These are phyloP conservation scores for Plasmodium malariae DNA, from an alignment of 169 alveolate genomes.

Conservation along the genomic window DNA sequence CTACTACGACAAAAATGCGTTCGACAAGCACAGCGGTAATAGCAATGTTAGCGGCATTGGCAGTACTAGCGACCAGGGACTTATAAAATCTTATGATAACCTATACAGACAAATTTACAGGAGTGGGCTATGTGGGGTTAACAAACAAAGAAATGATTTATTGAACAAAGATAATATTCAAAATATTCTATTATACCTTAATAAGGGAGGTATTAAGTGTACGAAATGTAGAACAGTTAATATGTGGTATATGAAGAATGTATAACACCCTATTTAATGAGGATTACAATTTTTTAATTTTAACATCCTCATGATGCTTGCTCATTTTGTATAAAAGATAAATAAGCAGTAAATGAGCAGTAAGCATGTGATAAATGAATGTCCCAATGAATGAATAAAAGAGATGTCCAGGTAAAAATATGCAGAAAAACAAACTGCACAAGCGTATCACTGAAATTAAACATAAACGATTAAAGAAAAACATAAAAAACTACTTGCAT, in stretches of 20 bases:
- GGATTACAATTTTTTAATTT: too few relatives aligned
- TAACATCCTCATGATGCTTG: too few relatives aligned
- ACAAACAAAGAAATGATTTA: slow-evolving; percentile 64
- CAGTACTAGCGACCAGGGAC: background rate
- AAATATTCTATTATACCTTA: slow-evolving; percentile 31
- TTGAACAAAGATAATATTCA: slow-evolving; percentile 46
- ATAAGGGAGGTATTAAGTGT: slow-evolving; percentile 46
- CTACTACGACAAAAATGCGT: slow-evolving; percentile 29
- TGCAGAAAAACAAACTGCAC: too few relatives aligned
- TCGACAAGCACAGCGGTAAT: background rate
- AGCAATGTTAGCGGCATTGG: background rate
- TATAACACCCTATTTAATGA: too few relatives aligned
- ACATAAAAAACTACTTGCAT: background rate
- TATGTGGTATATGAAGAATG: slow-evolving; percentile 47
- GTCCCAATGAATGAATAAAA: too few relatives aligned
- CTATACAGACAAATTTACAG: slow-evolving; percentile 40
- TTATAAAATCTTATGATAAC: slow-evolving; percentile 18
- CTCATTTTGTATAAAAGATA: too few relatives aligned
- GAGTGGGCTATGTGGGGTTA: slow-evolving; percentile 67
- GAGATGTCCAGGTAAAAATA: too few relatives aligned
- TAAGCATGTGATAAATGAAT: too few relatives aligned
- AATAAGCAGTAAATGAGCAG: too few relatives aligned
- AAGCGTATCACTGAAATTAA: too few relatives aligned
- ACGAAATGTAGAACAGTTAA: slow-evolving; percentile 27
- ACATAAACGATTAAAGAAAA: background rate